Base-by-base conservation (phyloP, 148 eudicot species). In the Cornus suecica region DNA sequence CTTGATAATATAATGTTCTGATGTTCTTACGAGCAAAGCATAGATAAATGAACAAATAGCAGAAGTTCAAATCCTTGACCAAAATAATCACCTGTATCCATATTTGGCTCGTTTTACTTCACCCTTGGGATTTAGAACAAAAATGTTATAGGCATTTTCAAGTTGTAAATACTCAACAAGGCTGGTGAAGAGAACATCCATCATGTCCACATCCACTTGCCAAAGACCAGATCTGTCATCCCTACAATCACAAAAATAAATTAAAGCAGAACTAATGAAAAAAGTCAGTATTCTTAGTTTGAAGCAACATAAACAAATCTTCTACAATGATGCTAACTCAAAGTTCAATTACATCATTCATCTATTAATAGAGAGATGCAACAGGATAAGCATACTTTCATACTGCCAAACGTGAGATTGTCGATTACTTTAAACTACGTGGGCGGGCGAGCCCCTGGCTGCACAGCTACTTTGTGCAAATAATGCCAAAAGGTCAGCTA, bases 151-250 rank as follows among this genome's bases (percentile, higher is more conserved):
- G 8, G 87, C 93, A 84, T 90, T 88, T 78, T 84, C 93, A 74
- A 90, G 86, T 70, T 92, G 87, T 80, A 94, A 85, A 87, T 90
- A 92, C 65, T 90, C 92, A 77, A 94, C 80, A 68, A 94, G 88
- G 84, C 98, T 94, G 84, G 89, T 81, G 69, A 90, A 84, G 76
- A 94, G 77, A 79, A 80, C 90, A 80, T 89, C 91, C 89, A 92
- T 92, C 90, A 90, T 84, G 84, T 90, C 98, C 83, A 92, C 73
- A 78, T 94, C 98, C 45, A 94, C 98, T 89, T 94, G 98, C 98
- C 93, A 90, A 74, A 88, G 78, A 78, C 72, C 85, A 74, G 79
- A 76, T 23, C 75, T 76, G 34, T 75, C 87, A 72, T 81, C 89
- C 72, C 97, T 94, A 86, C 51, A 42, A 76, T 60, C 27, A 80